Evolutionary conservation across 83 land plant genomes (phyloP).

Genomic region (Isoetes engelmannii): DNA sequence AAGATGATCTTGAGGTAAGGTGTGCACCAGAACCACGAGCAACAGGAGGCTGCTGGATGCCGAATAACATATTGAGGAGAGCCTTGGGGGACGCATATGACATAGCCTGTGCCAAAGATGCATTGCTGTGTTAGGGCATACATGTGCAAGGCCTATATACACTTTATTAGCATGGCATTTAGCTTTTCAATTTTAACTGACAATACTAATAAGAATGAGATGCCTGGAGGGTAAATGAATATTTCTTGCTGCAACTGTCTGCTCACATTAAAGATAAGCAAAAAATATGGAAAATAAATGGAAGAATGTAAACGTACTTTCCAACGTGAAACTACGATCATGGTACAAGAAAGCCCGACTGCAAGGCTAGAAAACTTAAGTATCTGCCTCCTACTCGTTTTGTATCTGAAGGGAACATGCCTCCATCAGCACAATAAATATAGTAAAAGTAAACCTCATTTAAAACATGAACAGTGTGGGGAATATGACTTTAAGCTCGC

Average conservation of each 20-base stretch:
- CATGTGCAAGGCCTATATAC: neutral
- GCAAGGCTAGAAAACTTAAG: slow-evolving; percentile 79
- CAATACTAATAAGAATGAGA: neutral
- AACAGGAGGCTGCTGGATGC: slow-evolving; percentile 43
- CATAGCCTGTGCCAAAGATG: slow-evolving; percentile 59
- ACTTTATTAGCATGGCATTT: neutral
- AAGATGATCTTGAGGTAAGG: too few species aligned
- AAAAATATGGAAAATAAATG: neutral
- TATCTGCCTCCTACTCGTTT: slow-evolving; percentile 55
- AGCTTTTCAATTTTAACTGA: neutral
- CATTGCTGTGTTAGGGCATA: neutral
- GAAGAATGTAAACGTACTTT: slow-evolving; percentile 43
- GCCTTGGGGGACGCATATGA: slow-evolving; percentile 85
- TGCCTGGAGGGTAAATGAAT: neutral
- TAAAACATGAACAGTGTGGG: neutral
- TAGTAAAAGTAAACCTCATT: neutral
- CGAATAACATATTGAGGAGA: slow-evolving; percentile 58
- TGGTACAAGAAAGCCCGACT: slow-evolving; percentile 55
- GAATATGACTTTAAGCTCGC: neutral
- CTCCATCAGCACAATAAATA: slow-evolving; percentile 23
- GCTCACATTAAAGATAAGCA: neutral
- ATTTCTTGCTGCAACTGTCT: neutral
- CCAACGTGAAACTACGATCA: slow-evolving; percentile 60
- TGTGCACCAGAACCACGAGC: slow-evolving; percentile 46
- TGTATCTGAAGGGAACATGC: slow-evolving; percentile 19